These are phyloP conservation scores for Blepharisma stoltei DNA, from an alignment of 73 alveolate species.

Conservation along the genomic window DNA sequence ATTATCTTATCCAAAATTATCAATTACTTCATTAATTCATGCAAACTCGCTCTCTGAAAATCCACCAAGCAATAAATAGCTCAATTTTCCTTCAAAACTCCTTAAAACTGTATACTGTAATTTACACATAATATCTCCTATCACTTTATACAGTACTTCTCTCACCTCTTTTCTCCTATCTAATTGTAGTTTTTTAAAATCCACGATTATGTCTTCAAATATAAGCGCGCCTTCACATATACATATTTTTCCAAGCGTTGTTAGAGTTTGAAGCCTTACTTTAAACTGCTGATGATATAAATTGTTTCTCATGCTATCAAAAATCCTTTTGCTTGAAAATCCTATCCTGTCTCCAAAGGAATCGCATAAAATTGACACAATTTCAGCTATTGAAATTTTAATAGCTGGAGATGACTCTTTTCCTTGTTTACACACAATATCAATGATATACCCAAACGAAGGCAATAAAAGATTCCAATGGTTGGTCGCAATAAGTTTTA, in stretches of 20 bases:
- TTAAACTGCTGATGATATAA: conserved; percentile 22
- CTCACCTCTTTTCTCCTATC: conserved; percentile 8
- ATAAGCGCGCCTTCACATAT: not conserved
- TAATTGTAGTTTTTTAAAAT: not conserved
- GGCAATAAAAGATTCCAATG: not conserved
- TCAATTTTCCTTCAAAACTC: conserved; percentile 4
- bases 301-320: not conserved
- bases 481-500: not conserved
- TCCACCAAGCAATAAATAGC: conserved; percentile 9
- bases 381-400: not conserved
- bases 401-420: conserved; percentile 8
- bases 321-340: not conserved
- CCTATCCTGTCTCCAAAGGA: not conserved
- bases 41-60: not conserved
- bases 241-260: conserved; percentile 1
- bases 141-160: not conserved
- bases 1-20: too few relatives aligned
- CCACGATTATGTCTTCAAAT: not conserved
- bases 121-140: not conserved
- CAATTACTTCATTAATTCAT: too few relatives aligned
- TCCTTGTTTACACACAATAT: not conserved
- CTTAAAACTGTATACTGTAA: not conserved
- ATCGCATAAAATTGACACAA: not conserved
- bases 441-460: not conserved
- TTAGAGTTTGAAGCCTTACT: not conserved